Percentiles rank a stretch among this genome's conserved stretches.
Evolutionary conservation across 1,284 basidiomycete genomes (phyloP).

Genomic region (Microbotryomycetes sp.): DNA sequence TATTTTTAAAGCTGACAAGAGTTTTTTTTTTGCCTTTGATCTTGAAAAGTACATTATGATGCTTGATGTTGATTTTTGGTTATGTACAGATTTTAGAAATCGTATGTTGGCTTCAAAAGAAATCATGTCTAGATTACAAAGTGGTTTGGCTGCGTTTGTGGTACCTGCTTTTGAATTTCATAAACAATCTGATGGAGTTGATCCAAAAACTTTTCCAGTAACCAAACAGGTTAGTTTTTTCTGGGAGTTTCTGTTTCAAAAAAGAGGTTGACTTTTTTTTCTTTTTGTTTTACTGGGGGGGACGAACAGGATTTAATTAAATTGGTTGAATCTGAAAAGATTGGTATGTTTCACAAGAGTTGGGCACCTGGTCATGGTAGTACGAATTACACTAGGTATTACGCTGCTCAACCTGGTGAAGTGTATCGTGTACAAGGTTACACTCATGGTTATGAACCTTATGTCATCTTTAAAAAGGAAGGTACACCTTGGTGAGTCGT

Average conservation of each 20-base stretch:
- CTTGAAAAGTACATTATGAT: constrained; percentile 60
- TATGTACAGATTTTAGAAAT: constrained; percentile 68
- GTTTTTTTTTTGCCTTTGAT: too few relatives aligned
- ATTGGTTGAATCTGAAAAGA: constrained; percentile 51
- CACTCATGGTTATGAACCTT: constrained; percentile 75
- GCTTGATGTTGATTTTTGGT: constrained; percentile 76
- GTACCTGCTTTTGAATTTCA: constrained; percentile 71
- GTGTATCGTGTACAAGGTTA: constrained; percentile 67
- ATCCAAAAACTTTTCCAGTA: constrained; percentile 56
- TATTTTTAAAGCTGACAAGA: neutral
- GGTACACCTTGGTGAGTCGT: constrained; percentile 62
- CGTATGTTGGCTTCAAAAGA: constrained; percentile 47
- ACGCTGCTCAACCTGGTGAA: constrained; percentile 55
- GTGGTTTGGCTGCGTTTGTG: constrained; percentile 60
- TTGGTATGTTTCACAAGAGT: constrained; percentile 65
- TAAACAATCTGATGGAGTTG: constrained; percentile 55
- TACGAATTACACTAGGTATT: constrained; percentile 66
- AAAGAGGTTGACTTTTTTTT: too few relatives aligned
- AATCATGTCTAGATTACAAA: constrained; percentile 46
- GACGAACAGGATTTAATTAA: constrained; percentile 56
- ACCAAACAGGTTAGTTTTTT: constrained; percentile 55
- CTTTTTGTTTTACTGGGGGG: too few relatives aligned
- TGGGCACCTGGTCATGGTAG: constrained; percentile 73
- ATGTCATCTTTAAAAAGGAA: constrained; percentile 68
- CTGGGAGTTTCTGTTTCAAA: too few relatives aligned